Conservation (phyloP, 345 rosid species). For the Stellera chamaejasme region DNA sequence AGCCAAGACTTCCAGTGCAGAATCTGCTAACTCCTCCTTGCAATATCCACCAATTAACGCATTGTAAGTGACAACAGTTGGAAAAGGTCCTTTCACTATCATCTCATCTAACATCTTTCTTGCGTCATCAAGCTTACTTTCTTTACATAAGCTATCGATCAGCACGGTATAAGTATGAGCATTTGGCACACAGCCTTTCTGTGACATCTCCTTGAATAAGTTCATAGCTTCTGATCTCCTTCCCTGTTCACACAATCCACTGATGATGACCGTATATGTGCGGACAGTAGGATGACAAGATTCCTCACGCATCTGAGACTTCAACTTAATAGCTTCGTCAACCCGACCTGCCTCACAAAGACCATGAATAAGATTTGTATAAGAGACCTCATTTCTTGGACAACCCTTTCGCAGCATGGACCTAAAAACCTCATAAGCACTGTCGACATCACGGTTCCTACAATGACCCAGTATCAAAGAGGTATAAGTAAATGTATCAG, state of each 20-base stretch:
- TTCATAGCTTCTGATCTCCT: slow-evolving; percentile 53
- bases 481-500: slow-evolving; percentile 57
- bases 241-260: slow-evolving; percentile 39
- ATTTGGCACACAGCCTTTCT: slow-evolving; percentile 64
- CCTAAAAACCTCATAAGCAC: slow-evolving; percentile 45
- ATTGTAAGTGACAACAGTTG: slow-evolving; percentile 71
- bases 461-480: slow-evolving; percentile 82
- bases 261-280: slow-evolving; percentile 69
- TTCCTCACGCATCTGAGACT: slow-evolving; percentile 54
- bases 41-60: slow-evolving; percentile 78
- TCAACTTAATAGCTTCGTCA: slow-evolving; percentile 62
- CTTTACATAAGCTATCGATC: slow-evolving; percentile 52
- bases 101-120: slow-evolving; percentile 44
- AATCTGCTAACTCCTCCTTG: slow-evolving; percentile 54
- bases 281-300: slow-evolving; percentile 59
- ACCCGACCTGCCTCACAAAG: slow-evolving; percentile 57
- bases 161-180: slow-evolving; percentile 72
- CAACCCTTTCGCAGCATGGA: slow-evolving; percentile 60
- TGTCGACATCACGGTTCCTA: slow-evolving; percentile 54
- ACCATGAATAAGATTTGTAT: slow-evolving; percentile 72
- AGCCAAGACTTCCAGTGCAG: slow-evolving; percentile 53
- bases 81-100: slow-evolving; percentile 53
- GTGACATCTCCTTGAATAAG: slow-evolving; percentile 50
- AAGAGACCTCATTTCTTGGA: slow-evolving; percentile 64
- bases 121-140: slow-evolving; percentile 48